Conservation (phyloP, 164 flowering plant species). For the Tetracentron sinense region DNA sequence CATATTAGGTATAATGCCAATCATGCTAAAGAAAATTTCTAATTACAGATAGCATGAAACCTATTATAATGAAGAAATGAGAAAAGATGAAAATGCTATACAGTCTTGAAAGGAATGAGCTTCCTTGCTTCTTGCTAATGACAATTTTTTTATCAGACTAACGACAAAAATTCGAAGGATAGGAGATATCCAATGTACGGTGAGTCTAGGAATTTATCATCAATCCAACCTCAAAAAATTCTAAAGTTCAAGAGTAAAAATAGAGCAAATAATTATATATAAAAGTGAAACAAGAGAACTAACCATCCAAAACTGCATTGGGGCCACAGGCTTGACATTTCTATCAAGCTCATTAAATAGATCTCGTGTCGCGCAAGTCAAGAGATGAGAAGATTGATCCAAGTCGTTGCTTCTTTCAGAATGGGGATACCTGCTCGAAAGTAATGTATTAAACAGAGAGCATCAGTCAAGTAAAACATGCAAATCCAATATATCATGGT, state of each 20-base stretch:
- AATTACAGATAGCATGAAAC: not conserved
- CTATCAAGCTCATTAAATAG: conserved; percentile 82
- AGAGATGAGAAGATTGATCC: conserved; percentile 82
- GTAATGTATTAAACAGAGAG: not conserved
- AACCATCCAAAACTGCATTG: conserved; percentile 97
- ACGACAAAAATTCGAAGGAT: no score
- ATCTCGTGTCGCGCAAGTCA: conserved; percentile 88
- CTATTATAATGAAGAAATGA: not conserved
- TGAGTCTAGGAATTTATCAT: not conserved
- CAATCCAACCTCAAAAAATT: not conserved
- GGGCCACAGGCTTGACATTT: conserved; percentile 87
- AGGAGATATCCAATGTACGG: no score
- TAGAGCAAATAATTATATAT: not conserved
- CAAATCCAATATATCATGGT: not conserved
- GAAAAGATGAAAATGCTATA: not conserved
- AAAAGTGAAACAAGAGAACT: conserved; percentile 18
- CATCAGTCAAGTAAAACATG: conserved; percentile 1
- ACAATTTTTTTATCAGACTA: not conserved
- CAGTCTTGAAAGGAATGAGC: not conserved
- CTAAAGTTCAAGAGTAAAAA: not conserved
- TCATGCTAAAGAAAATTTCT: no score
- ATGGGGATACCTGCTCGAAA: conserved; percentile 50
- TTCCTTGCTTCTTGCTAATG: not conserved
- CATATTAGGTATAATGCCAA: not conserved
- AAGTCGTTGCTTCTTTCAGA: conserved; percentile 66